These are phyloP conservation scores for Leccinum uliginosum DNA, from an alignment of 768 basidiomycete species.

Conservation along the genomic window DNA sequence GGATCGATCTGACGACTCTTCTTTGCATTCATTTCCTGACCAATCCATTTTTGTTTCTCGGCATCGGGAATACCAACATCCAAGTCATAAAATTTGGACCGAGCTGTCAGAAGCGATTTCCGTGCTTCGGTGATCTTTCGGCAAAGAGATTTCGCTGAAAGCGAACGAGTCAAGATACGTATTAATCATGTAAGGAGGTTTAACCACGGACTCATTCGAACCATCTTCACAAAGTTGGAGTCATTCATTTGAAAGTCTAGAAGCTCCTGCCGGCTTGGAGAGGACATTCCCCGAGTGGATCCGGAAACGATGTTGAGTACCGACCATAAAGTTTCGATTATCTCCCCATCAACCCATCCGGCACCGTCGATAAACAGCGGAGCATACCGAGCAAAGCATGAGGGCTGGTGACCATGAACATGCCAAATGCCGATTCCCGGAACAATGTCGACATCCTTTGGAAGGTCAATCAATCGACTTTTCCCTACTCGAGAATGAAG, in stretches of 20 bases:
- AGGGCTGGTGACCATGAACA: constrained; percentile 20
- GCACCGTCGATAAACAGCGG: not conserved
- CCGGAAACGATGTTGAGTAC: not conserved
- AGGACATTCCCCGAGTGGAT: not conserved
- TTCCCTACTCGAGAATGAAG: not conserved
- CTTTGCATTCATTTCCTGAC: too few species aligned
- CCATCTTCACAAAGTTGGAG: constrained; percentile 6
- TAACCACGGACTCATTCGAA: not conserved
- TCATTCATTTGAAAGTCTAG: constrained; percentile 10
- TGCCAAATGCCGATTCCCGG: constrained; percentile 23
- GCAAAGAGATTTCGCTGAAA: too few species aligned
- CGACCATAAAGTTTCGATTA: constrained; percentile 3
- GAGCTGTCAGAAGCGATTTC: too few species aligned
- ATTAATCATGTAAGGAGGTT: too few species aligned
- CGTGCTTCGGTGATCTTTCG: too few species aligned
- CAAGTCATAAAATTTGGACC: too few species aligned
- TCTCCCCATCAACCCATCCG: not conserved
- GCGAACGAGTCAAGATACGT: too few species aligned
- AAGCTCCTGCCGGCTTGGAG: not conserved
- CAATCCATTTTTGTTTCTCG: too few species aligned
- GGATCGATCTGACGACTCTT: too few species aligned
- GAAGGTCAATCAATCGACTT: not conserved
- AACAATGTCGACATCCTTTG: not conserved
- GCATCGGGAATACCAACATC: too few species aligned
- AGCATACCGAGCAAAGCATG: constrained; percentile 16